Evolutionary conservation across 2,329 filamentous ascomycete species (phyloP), one percentile per base, ranked within the genome.

Genomic region (Macrophomina tecta): DNA sequence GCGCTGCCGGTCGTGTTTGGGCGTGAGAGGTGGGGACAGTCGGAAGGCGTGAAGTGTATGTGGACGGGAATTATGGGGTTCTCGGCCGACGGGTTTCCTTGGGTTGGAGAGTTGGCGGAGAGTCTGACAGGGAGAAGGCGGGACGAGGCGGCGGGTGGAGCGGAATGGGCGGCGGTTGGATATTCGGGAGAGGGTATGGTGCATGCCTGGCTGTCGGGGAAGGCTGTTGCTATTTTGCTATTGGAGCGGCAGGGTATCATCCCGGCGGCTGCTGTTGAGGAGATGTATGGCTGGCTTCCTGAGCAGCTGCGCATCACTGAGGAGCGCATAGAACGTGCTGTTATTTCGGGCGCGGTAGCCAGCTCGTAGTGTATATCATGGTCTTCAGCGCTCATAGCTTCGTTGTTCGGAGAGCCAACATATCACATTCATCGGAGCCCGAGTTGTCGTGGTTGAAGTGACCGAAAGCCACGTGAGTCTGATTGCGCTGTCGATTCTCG

Each of bases 11-110:
- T 68, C 4, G 60, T 69, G 3, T 71, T 71, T 12, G 49, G 58
- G 30, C 68, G 66, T 8, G 67, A 66, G n/a, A 38, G n/a, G 3
- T 70, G 70, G 69, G 69, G 69, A 28, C 28, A 34, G 4, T 62
- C 66, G 36, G 62, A 49, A 2, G 67, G 72, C 5, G 69, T 82
- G 3, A 78, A 80, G 65, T 76, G 76, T 53, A 74, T 79, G 0
- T 88, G 85, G 86, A 82, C 81, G 0, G 85, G 85, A 0, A 79
- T 82, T 4, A 71, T 87, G 28, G 82, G 80, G 1, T 70, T 82
- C 34, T 84, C 82, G 0, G 82, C 81, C 0, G 86, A 87, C 68
- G 58, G 70, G 16, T 74, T 84, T 34, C 85, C 85, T 0, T 80
- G 86, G 49, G 84, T 87, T 1, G 85, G 85, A 0, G 72, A 74